Conservation (phyloP, 768 basidiomycete species). For the Fibroporia radiculosa region DNA sequence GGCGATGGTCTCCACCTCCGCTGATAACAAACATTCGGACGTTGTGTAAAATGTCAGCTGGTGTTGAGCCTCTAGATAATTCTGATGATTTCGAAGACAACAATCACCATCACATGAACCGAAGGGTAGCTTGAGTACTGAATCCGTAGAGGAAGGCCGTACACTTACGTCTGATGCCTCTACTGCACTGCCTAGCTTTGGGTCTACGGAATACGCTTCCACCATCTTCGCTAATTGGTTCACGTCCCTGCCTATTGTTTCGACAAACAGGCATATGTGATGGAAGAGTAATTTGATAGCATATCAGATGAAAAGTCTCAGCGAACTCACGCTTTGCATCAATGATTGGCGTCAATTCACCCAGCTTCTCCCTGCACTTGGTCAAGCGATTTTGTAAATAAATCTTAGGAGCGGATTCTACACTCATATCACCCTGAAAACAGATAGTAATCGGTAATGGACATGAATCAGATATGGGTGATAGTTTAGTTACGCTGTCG, state of each 20-base stretch:
- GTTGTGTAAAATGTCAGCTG: slow-evolving; percentile 46
- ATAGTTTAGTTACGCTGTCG: slow-evolving; percentile 39
- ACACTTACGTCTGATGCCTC: slow-evolving; percentile 17
- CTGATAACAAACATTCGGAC: slow-evolving; percentile 47
- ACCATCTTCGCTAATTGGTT: slow-evolving; percentile 42
- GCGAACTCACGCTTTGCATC: slow-evolving; percentile 51
- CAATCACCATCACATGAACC: background rate
- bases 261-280: no score
- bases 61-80: slow-evolving; percentile 55
- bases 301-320: background rate
- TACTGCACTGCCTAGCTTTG: slow-evolving; percentile 48
- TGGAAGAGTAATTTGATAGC: slow-evolving; percentile 4
- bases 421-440: slow-evolving; percentile 47
- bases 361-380: slow-evolving; percentile 51
- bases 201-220: slow-evolving; percentile 38
- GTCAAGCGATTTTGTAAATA: slow-evolving; percentile 75
- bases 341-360: slow-evolving; percentile 51
- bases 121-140: no score
- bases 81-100: slow-evolving; percentile 29
- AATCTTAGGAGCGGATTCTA: slow-evolving; percentile 66
- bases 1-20: slow-evolving; percentile 58
- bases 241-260: slow-evolving; percentile 44
- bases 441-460: background rate
- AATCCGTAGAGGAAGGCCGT: slow-evolving; percentile 8
- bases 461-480: background rate